Conservation (phyloP, 495 filamentous ascomycete genomes). For the Clohesyomyces aquaticus region DNA sequence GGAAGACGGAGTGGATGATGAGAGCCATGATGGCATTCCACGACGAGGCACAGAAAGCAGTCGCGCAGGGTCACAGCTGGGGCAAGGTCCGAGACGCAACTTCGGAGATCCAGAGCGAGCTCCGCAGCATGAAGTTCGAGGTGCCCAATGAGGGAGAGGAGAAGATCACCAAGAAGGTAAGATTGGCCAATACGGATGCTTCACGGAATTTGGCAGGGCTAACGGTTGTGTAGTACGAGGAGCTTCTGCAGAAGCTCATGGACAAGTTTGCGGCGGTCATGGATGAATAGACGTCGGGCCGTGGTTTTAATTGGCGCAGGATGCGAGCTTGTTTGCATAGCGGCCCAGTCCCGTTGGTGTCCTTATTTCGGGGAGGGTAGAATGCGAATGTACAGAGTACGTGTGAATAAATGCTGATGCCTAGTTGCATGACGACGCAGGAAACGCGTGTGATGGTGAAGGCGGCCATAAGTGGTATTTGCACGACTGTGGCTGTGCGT, state of each 20-base stretch:
- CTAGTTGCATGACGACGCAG: conserved; percentile 30
- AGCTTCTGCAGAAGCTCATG: conserved; percentile 83
- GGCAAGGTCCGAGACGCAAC: conserved; percentile 89
- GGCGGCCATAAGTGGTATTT: neutral
- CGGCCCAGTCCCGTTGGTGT: conserved; percentile 21
- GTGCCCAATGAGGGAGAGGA: conserved; percentile 77
- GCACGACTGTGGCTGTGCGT: too few species aligned
- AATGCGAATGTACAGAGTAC: conserved; percentile 13
- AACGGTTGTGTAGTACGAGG: conserved; percentile 71
- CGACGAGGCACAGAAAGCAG: conserved; percentile 94
- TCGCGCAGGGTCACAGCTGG: conserved; percentile 89
- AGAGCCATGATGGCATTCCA: conserved; percentile 97
- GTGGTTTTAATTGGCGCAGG: neutral
- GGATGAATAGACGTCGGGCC: conserved; percentile 71
- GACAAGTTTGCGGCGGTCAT: conserved; percentile 94
- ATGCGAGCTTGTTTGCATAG: conserved; percentile 28
- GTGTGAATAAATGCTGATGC: conserved; percentile 23
- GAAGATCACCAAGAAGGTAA: conserved; percentile 75
- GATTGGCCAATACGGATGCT: conserved; percentile 22
- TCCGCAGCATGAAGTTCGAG: conserved; percentile 96
- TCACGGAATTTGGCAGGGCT: conserved; percentile 13
- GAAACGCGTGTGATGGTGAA: conserved; percentile 18
- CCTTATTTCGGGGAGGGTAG: conserved; percentile 1
- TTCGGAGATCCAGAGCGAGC: conserved; percentile 75
- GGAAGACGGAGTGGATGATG: conserved; percentile 99